Evolutionary conservation across 31 red algal genomes (phyloP).

Genomic region (Odonthalia washingtoniensis): DNA sequence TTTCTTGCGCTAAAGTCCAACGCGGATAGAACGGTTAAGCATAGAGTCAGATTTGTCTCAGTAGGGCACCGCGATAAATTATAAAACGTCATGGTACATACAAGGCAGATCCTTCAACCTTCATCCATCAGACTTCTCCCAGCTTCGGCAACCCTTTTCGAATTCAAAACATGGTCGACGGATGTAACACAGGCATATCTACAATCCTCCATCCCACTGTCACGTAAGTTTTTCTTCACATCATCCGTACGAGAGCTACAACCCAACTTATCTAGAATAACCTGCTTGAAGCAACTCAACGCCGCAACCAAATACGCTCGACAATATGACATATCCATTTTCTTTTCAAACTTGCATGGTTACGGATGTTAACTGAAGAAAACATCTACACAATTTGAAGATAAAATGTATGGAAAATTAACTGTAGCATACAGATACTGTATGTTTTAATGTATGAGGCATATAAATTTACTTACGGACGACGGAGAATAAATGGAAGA

Average conservation of each 20-base stretch:
- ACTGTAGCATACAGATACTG: too few relatives aligned
- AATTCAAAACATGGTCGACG: constrained; percentile 22
- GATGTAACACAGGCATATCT: constrained; percentile 53
- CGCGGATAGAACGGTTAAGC: constrained; percentile 7
- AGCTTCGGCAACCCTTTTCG: background rate
- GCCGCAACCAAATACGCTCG: constrained; percentile 14
- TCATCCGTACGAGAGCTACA: constrained; percentile 38
- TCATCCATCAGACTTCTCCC: constrained; percentile 36
- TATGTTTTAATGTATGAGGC: too few relatives aligned
- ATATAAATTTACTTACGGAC: too few relatives aligned
- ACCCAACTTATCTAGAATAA: constrained; percentile 13
- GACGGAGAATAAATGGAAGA: too few relatives aligned
- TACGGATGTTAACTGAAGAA: too few relatives aligned
- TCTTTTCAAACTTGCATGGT: background rate
- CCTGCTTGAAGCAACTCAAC: constrained; percentile 7
- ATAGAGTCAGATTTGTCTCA: constrained; percentile 21
- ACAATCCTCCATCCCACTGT: constrained; percentile 16
- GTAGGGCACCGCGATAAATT: constrained; percentile 28
- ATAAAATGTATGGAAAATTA: too few relatives aligned
- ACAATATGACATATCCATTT: background rate
- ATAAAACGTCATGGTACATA: constrained; percentile 51
- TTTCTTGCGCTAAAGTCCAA: constrained; percentile 42
- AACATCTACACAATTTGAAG: too few relatives aligned
- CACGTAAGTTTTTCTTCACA: constrained; percentile 36
- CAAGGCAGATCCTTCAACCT: constrained; percentile 24